These are phyloP conservation scores for Amanita muscaria DNA, from an alignment of 768 basidiomycete genomes.

Conservation along the genomic window DNA sequence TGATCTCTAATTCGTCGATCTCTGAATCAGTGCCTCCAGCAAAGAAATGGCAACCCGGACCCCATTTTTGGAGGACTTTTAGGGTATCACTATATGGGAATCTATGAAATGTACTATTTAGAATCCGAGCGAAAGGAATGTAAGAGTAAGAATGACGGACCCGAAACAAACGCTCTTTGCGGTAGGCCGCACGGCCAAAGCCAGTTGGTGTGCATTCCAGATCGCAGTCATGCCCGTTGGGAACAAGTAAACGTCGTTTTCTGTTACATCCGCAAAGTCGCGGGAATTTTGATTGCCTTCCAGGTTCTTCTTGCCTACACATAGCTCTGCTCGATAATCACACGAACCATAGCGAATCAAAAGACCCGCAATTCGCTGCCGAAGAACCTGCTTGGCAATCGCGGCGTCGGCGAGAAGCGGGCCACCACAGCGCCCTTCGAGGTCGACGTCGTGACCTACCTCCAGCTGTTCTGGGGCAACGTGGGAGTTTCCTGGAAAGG, in stretches of 20 bases:
- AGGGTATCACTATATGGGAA: constrained; percentile 95
- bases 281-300: constrained; percentile 56
- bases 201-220: constrained; percentile 80
- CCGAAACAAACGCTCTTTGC: constrained; percentile 93
- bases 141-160: constrained; percentile 53
- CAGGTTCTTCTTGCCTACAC: constrained; percentile 36
- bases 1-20: constrained; percentile 60
- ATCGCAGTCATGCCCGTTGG: constrained; percentile 92
- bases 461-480: constrained; percentile 37
- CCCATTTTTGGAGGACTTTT: constrained; percentile 93
- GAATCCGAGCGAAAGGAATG: neutral
- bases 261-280: constrained; percentile 60
- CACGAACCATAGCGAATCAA: constrained; percentile 50
- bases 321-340: constrained; percentile 23
- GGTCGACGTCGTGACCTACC: constrained; percentile 59
- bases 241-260: constrained; percentile 85
- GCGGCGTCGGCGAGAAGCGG: constrained; percentile 62
- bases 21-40: constrained; percentile 73
- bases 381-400: constrained; percentile 79
- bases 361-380: constrained; percentile 85
- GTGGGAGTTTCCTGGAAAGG: constrained; percentile 33
- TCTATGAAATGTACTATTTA: constrained; percentile 28
- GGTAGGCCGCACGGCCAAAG: constrained; percentile 37
- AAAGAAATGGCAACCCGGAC: constrained; percentile 85
- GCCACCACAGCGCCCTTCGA: constrained; percentile 95